Evolutionary conservation across 1,139 yeast genomes (phyloP).

Genomic region (Taphrina pruni): DNA sequence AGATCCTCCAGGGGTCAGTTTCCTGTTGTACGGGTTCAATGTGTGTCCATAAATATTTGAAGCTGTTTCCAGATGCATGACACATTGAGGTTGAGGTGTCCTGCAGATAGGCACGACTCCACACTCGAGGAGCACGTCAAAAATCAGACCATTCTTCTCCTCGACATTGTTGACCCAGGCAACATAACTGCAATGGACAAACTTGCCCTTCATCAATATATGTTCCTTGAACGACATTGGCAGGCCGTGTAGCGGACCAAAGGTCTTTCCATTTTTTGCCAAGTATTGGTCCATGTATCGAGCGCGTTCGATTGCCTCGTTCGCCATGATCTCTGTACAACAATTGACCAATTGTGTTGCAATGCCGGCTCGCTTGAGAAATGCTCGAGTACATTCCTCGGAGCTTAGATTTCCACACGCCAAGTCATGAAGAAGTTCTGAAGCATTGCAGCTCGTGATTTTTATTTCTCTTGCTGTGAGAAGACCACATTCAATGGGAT

Average conservation of each 20-base stretch:
- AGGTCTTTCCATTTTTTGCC: constrained; percentile 52
- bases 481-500: constrained; percentile 26
- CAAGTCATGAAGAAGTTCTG: constrained; percentile 54
- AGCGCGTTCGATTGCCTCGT: constrained; percentile 53
- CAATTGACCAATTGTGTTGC: constrained; percentile 62
- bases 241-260: constrained; percentile 61
- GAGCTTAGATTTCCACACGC: constrained; percentile 56
- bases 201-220: constrained; percentile 56
- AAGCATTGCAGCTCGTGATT: constrained; percentile 50
- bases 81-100: constrained; percentile 63
- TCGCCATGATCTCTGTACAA: constrained; percentile 51
- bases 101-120: constrained; percentile 71
- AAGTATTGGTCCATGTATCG: constrained; percentile 53
- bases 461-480: constrained; percentile 46
- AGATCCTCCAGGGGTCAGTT: constrained; percentile 62
- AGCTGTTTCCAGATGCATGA: constrained; percentile 61
- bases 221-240: constrained; percentile 63
- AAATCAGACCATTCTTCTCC: constrained; percentile 48
- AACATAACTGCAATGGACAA: constrained; percentile 56
- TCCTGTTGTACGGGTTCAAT: constrained; percentile 56
- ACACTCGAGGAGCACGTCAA: constrained; percentile 58
- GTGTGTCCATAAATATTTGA: constrained; percentile 55
- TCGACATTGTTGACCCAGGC: constrained; percentile 49
- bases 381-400: constrained; percentile 58
- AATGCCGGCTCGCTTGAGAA: constrained; percentile 63